Percentiles rank a stretch among this genome's conserved stretches.
Conservation (phyloP, 1,284 basidiomycete species). For the Ganoderma lingzhi region DNA sequence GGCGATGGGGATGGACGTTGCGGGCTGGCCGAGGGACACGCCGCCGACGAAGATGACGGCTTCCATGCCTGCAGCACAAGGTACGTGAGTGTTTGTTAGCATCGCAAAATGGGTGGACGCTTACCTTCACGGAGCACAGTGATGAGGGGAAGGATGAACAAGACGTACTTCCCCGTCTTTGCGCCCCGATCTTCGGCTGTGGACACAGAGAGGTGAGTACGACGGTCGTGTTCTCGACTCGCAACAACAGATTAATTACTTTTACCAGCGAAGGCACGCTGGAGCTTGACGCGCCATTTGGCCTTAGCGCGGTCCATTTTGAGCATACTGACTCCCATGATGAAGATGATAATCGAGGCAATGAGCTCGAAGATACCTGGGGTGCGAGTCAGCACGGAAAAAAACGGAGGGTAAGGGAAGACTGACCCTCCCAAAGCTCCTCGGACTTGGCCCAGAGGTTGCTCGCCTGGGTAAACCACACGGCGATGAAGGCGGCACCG, state of each 20-base stretch:
- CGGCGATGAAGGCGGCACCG: constrained; percentile 79
- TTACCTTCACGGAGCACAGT: constrained; percentile 91
- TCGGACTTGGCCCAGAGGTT: constrained; percentile 80
- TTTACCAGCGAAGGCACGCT: constrained; percentile 75
- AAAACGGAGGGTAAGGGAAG: constrained; percentile 4
- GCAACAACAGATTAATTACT: constrained; percentile 38
- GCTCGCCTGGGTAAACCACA: constrained; percentile 83
- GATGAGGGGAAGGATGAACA: constrained; percentile 89
- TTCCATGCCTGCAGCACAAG: constrained; percentile 66
- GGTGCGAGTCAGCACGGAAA: background rate
- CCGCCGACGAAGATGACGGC: constrained; percentile 94
- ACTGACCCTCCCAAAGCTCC: constrained; percentile 71
- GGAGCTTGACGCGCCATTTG: constrained; percentile 91
- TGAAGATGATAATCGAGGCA: constrained; percentile 80
- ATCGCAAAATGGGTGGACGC: constrained; percentile 19
- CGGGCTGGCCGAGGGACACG: constrained; percentile 84
- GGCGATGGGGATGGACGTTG: constrained; percentile 88
- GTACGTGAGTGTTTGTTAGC: background rate
- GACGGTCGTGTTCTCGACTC: background rate
- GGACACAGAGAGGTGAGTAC: background rate
- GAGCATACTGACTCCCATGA: constrained; percentile 56
- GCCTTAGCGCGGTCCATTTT: constrained; percentile 76
- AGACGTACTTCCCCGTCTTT: constrained; percentile 78
- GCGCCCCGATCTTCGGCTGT: constrained; percentile 48
- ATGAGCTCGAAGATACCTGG: constrained; percentile 84